Conservation (phyloP, 768 basidiomycete species). For the Plicaturopsis crispa region DNA sequence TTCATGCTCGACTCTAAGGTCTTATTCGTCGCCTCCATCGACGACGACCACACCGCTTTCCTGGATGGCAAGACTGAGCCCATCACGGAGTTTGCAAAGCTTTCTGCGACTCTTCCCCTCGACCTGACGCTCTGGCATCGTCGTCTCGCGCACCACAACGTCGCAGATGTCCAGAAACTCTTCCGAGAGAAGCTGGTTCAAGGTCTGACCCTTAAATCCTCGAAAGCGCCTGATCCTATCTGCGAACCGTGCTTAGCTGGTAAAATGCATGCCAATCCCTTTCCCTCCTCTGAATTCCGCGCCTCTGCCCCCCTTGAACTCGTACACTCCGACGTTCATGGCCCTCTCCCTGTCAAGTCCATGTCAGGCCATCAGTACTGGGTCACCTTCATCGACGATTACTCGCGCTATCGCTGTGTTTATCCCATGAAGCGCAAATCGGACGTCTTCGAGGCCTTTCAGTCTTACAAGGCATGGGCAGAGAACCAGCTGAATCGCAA, state of each 20-base stretch:
- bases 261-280: constrained; percentile 15
- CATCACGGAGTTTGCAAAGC: constrained; percentile 2
- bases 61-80: constrained; percentile 11
- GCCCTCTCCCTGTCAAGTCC: constrained; percentile 14
- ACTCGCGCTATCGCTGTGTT: constrained; percentile 11
- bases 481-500: constrained; percentile 20
- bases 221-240: constrained; percentile 12
- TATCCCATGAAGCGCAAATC: constrained; percentile 16
- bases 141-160: constrained; percentile 15
- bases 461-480: constrained; percentile 23
- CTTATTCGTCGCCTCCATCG: constrained; percentile 10
- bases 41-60: constrained; percentile 11
- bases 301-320: constrained; percentile 9
- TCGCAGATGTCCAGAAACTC: constrained; percentile 7
- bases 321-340: constrained; percentile 18
- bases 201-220: constrained; percentile 10
- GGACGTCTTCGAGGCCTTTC: constrained; percentile 19
- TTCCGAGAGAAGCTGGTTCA: constrained; percentile 5
- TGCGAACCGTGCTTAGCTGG: constrained; percentile 14
- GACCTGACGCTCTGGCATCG: constrained; percentile 16
- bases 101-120: constrained; percentile 5
- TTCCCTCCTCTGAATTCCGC: constrained; percentile 8
- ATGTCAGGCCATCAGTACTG: constrained; percentile 19
- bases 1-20: too few species aligned
- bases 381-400: constrained; percentile 23